Evolutionary conservation across 176 grass and related monocot species (phyloP).

Genomic region (Oryza longistaminata): DNA sequence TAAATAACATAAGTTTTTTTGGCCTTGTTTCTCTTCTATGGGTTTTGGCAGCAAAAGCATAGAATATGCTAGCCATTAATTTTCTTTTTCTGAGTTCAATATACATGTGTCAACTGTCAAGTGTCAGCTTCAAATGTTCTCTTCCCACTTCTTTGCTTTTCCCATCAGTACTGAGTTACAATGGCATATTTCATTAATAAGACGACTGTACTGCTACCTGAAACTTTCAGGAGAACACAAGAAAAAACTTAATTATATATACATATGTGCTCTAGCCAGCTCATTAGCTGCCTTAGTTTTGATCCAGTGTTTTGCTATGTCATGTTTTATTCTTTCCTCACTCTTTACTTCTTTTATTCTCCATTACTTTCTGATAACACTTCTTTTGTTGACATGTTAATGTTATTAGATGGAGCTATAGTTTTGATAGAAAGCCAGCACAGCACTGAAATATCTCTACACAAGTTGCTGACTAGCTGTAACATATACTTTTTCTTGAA

Average conservation of each 20-base stretch:
- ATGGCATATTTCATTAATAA: slow-evolving; percentile 12
- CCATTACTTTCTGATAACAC: slow-evolving; percentile 6
- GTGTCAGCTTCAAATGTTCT: slow-evolving; percentile 46
- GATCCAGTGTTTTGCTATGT: not conserved
- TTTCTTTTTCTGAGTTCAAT: slow-evolving; percentile 30
- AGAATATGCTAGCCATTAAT: slow-evolving; percentile 45
- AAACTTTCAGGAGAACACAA: not conserved
- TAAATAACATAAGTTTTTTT: slow-evolving; percentile 21
- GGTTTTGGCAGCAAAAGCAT: slow-evolving; percentile 44
- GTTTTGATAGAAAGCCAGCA: not conserved
- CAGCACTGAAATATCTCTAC: slow-evolving; percentile 34
- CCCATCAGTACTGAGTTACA: not conserved
- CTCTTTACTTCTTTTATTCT: slow-evolving; percentile 22
- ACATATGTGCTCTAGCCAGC: slow-evolving; percentile 2
- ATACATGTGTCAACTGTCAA: slow-evolving; percentile 41
- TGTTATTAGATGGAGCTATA: slow-evolving; percentile 1
- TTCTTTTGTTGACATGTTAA: slow-evolving; percentile 3
- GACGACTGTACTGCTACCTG: not conserved
- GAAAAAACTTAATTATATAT: not conserved
- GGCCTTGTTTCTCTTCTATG: slow-evolving; percentile 15
- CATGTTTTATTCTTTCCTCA: slow-evolving; percentile 16
- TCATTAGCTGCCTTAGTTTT: not conserved
- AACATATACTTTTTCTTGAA: not conserved
- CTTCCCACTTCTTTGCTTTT: slow-evolving; percentile 34
- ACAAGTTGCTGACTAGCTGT: slow-evolving; percentile 29